Conservation (phyloP, 768 basidiomycete species). For the Roridomyces roridus region DNA sequence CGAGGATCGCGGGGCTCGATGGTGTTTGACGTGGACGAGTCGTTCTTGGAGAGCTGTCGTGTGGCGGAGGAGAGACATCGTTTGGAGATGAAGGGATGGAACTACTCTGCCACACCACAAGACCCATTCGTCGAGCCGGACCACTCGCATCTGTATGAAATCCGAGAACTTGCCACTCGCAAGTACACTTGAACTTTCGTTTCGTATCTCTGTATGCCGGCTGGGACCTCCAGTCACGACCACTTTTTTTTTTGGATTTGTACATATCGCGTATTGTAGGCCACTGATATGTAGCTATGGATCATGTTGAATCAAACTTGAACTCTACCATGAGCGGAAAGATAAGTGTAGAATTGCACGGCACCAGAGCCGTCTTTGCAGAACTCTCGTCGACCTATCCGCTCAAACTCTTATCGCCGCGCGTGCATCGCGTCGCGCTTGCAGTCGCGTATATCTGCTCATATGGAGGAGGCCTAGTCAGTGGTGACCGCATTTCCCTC, state of each 20-base stretch:
- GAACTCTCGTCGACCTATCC: conserved; percentile 85
- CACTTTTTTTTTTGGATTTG: conserved; percentile 22
- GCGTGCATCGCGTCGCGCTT: conserved; percentile 51
- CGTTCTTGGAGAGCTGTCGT: conserved; percentile 73
- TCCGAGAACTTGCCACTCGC: conserved; percentile 85
- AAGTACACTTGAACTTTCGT: conserved; percentile 59
- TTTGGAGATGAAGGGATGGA: conserved; percentile 87
- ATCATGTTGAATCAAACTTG: conserved; percentile 21
- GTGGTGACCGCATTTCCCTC: conserved; percentile 78
- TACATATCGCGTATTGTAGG: conserved; percentile 21
- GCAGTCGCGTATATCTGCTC: conserved; percentile 80
- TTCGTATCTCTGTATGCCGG: conserved; percentile 18
- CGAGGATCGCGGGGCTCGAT: conserved; percentile 83
- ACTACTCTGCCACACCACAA: conserved; percentile 40
- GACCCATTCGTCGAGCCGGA: conserved; percentile 54
- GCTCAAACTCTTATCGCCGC: conserved; percentile 85
- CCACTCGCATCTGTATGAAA: conserved; percentile 77
- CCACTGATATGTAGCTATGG: conserved; percentile 41
- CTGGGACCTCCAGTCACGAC: neutral
- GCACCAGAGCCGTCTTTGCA: conserved; percentile 65
- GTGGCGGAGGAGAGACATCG: conserved; percentile 84
- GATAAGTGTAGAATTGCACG: conserved; percentile 59
- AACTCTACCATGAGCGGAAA: conserved; percentile 51
- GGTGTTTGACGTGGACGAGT: conserved; percentile 78
- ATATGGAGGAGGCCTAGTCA: conserved; percentile 93